phyloP scores from a whole-genome alignment of 768 basidiomycete genomes.

The Podaxis pistillaris region DNA sequence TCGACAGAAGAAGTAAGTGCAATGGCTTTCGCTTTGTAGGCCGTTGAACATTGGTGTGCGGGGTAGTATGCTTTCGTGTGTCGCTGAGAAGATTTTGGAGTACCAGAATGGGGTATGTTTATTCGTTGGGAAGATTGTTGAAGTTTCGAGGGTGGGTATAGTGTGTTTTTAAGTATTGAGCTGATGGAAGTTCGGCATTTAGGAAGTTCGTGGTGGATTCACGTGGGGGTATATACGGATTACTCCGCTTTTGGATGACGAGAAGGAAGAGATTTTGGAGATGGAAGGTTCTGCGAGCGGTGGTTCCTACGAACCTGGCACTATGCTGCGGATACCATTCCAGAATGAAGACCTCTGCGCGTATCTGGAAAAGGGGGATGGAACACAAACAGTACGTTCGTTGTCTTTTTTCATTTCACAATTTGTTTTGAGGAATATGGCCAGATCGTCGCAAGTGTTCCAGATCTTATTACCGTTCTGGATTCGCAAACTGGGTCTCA shows the following conservation, averaged over 20 bases:
- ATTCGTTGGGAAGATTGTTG: slow-evolving; percentile 61
- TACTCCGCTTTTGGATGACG: slow-evolving; percentile 27
- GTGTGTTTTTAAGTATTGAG: neutral
- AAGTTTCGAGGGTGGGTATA: slow-evolving; percentile 35
- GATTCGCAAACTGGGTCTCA: slow-evolving; percentile 62
- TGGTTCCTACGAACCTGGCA: slow-evolving; percentile 19
- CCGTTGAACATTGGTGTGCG: neutral
- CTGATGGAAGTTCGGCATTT: neutral
- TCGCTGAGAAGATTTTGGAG: slow-evolving; percentile 27
- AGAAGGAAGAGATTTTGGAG: slow-evolving; percentile 25
- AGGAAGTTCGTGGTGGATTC: slow-evolving; percentile 36
- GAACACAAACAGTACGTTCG: slow-evolving; percentile 21
- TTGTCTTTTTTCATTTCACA: neutral
- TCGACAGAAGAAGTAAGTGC: slow-evolving; percentile 38
- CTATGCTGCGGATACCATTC: slow-evolving; percentile 51
- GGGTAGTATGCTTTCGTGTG: slow-evolving; percentile 25
- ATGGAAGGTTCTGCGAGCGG: neutral
- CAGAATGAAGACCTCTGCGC: slow-evolving; percentile 63
- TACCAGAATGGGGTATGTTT: slow-evolving; percentile 34
- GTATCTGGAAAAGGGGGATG: slow-evolving; percentile 33
- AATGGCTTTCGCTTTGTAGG: neutral
- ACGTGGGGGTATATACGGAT: slow-evolving; percentile 35
- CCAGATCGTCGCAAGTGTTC: slow-evolving; percentile 54
- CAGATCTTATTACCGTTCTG: slow-evolving; percentile 63
- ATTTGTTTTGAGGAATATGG: neutral